phyloP scores from a whole-genome alignment of 2,329 filamentous ascomycete genomes.

The Stagonosporopsis cucurbitacearum region DNA sequence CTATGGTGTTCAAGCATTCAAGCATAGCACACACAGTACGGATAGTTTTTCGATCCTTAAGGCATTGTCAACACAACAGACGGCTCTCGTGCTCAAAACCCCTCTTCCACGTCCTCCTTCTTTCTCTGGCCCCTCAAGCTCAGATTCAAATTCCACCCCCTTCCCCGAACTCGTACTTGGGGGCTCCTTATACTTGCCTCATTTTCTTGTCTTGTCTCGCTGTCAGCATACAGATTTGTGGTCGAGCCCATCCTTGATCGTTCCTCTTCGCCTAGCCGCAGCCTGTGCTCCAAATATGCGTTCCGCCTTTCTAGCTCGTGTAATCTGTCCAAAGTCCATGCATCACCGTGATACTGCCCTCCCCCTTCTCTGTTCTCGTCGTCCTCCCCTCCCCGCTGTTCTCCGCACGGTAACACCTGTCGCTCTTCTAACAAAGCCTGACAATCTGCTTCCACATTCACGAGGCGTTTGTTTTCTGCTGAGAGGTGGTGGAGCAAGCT shows the following conservation, averaged over 20 bases:
- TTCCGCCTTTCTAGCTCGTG: neutral
- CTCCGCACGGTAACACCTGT: neutral
- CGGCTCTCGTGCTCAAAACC: neutral
- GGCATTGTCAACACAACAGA: too few relatives aligned
- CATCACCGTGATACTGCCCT: too few relatives aligned
- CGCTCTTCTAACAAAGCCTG: neutral
- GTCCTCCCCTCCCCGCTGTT: too few relatives aligned
- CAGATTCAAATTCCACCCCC: neutral
- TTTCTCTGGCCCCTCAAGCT: neutral
- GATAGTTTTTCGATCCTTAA: too few relatives aligned
- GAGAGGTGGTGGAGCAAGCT: neutral
- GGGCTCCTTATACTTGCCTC: neutral
- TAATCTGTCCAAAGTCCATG: neutral
- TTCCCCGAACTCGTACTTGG: neutral
- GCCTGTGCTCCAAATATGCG: neutral
- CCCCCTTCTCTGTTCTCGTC: neutral
- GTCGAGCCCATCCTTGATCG: neutral
- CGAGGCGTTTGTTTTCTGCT: neutral
- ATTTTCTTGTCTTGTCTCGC: too few relatives aligned
- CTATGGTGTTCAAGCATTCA: too few relatives aligned
- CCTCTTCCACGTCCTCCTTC: neutral
- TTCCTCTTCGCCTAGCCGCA: neutral
- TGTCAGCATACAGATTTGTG: neutral
- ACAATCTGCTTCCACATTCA: neutral
- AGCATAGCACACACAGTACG: too few relatives aligned